Evolutionary conservation across 768 basidiomycete species (phyloP), one percentile per base, ranked within the genome.

Genomic region (Boletus tylopilopsis): DNA sequence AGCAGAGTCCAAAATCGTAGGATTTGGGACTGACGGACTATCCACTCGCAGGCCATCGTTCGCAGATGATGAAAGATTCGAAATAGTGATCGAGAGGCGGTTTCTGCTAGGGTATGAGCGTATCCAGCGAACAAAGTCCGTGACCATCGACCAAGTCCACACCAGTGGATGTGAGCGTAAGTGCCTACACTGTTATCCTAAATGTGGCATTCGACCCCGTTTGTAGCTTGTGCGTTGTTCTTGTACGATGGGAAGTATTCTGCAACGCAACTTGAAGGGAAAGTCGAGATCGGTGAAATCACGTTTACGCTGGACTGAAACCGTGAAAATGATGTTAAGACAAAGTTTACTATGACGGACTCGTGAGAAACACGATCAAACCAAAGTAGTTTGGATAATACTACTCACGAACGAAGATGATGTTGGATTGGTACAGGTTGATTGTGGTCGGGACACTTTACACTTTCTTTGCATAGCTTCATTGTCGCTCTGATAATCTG

Each of bases 61-160:
- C 1, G 7, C 37, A 19, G 24, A 32, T 18, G n/a, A 45, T 15
- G 49, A 55, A 21, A 1, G 1, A 16, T 47, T 59, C 18, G 45
- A 60, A 24, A 24, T 60, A 27, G 1, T 36, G 0, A 11, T 60
- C 24, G 37, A 51, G 47, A 47, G 38, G 35, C 44, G 45, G 12
- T 49, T 49, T 38, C 19, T 56, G 45, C 36, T 60, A 13, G 3
- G 50, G 24, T 59, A 51, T 19, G 49, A 42, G 25, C 36, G 53
- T 8, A 59, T 59, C 43, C 22, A 27, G 33, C 49, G 49, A 43
- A 59, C 57, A 8, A 42, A 12, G 23, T 5, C 24, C 11, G 30
- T 34, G 48, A 49, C 39, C 21, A 15, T 45, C 19, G 16, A 47
- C n/a, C 21, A 38, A 25, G 22, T 41, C 22, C 50, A 21, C 30